phyloP scores from a whole-genome alignment of 2,329 filamentous ascomycete genomes.

The Botrytis squamosa region DNA sequence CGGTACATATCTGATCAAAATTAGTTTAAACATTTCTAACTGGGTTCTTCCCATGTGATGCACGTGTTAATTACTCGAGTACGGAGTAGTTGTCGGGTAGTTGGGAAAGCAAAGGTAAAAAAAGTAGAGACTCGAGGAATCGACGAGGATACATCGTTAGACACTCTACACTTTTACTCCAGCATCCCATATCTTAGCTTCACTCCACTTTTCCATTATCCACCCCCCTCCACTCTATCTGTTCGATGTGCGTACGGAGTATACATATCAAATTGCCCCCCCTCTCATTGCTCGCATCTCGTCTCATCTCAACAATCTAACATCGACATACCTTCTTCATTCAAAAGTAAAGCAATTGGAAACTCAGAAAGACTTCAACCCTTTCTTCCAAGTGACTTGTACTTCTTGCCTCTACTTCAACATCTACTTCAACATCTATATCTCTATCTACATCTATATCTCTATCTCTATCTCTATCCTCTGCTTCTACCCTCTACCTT shows the following conservation, averaged over 20 bases:
- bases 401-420: neutral
- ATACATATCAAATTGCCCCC: conserved; percentile 14
- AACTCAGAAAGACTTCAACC: neutral
- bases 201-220: neutral
- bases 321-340: neutral
- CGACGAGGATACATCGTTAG: neutral
- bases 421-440: neutral
- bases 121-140: neutral
- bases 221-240: conserved; percentile 11
- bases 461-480: neutral
- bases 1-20: neutral
- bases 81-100: neutral
- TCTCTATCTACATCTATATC: neutral
- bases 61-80: neutral
- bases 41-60: neutral
- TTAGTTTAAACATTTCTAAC: neutral
- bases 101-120: neutral
- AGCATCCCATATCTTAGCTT: conserved; percentile 15
- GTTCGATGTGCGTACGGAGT: neutral
- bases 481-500: neutral
- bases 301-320: neutral
- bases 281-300: neutral
- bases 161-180: neutral
- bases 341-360: neutral
- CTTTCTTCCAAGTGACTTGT: conserved; percentile 8